Percentiles rank a stretch among this genome's conserved stretches.
These are phyloP conservation scores for Lomentospora prolificans DNA, from an alignment of 2,329 filamentous ascomycete genomes.

Conservation along the genomic window DNA sequence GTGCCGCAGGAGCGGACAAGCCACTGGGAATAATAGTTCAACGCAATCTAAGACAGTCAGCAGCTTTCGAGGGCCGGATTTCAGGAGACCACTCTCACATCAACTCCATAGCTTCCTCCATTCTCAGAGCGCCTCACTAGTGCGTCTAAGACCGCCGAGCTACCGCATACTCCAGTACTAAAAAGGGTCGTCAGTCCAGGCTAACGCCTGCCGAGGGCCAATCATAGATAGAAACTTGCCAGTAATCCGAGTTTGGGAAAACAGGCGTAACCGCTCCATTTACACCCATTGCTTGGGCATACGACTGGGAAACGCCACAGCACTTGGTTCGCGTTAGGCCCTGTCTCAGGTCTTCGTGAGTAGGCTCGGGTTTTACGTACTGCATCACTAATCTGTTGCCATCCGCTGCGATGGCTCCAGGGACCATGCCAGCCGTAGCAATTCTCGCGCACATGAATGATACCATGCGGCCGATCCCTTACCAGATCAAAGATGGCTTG, in stretches of 20 bases:
- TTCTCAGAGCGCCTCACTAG: slow-evolving; percentile 26
- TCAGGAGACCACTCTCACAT: neutral
- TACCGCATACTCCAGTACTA: slow-evolving; percentile 31
- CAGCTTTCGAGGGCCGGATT: too few species aligned
- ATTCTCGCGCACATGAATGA: slow-evolving; percentile 25
- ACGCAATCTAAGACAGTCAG: too few species aligned
- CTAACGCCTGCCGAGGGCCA: neutral
- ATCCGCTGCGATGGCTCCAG: slow-evolving; percentile 21
- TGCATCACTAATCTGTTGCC: slow-evolving; percentile 27
- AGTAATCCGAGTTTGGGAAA: slow-evolving; percentile 22
- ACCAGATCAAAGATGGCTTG: slow-evolving; percentile 3
- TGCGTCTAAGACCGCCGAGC: slow-evolving; percentile 29
- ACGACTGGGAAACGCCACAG: slow-evolving; percentile 34
- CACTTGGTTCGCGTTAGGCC: too few species aligned
- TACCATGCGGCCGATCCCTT: slow-evolving; percentile 13
- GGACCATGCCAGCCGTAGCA: slow-evolving; percentile 26
- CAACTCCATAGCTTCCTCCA: neutral
- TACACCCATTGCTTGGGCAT: slow-evolving; percentile 30
- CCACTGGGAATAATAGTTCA: slow-evolving; percentile 34
- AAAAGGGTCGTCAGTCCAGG: neutral
- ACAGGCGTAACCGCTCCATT: slow-evolving; percentile 19
- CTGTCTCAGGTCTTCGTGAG: too few species aligned
- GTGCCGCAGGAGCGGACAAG: slow-evolving; percentile 26
- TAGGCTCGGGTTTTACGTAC: neutral
- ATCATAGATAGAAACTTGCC: slow-evolving; percentile 13